Conservation (phyloP, 2,329 filamentous ascomycete genomes). For the Colletotrichum chrysophilum region DNA sequence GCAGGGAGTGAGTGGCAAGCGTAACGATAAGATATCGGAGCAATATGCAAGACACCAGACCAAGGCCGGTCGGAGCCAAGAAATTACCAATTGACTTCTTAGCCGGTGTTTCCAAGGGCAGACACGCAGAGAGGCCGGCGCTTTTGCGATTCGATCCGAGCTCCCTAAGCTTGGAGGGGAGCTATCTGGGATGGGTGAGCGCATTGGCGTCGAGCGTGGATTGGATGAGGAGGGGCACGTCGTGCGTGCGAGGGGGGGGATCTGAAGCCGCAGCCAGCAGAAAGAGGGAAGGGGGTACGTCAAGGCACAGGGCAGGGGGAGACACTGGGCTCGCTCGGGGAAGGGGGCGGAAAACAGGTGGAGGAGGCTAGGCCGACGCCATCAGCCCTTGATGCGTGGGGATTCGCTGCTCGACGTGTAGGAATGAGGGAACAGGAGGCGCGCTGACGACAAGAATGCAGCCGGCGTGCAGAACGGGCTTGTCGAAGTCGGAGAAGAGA, state of each 20-base stretch:
- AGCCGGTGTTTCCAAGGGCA: slow-evolving; percentile 15
- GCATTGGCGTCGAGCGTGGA: slow-evolving; percentile 6
- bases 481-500: slow-evolving; percentile 3
- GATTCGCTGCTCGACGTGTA: slow-evolving; percentile 12
- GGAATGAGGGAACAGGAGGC: slow-evolving; percentile 17
- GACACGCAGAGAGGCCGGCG: not conserved
- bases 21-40: slow-evolving; percentile 23
- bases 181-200: slow-evolving; percentile 8
- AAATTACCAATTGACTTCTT: slow-evolving; percentile 8
- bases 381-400: slow-evolving; percentile 11
- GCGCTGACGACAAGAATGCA: slow-evolving; percentile 20
- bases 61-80: not conserved
- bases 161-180: slow-evolving; percentile 2
- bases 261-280: not conserved
- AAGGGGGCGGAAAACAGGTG: slow-evolving; percentile 10
- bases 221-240: slow-evolving; percentile 11
- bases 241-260: not conserved
- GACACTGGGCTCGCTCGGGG: not conserved
- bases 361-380: slow-evolving; percentile 16
- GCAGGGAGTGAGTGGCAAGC: slow-evolving; percentile 18
- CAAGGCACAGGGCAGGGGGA: slow-evolving; percentile 7
- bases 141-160: not conserved
- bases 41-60: not conserved
- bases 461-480: not conserved
- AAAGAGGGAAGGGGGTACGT: slow-evolving; percentile 12